Base-by-base conservation (phyloP, 768 basidiomycete genomes). In the Cystofilobasidium bisporidii region DNA sequence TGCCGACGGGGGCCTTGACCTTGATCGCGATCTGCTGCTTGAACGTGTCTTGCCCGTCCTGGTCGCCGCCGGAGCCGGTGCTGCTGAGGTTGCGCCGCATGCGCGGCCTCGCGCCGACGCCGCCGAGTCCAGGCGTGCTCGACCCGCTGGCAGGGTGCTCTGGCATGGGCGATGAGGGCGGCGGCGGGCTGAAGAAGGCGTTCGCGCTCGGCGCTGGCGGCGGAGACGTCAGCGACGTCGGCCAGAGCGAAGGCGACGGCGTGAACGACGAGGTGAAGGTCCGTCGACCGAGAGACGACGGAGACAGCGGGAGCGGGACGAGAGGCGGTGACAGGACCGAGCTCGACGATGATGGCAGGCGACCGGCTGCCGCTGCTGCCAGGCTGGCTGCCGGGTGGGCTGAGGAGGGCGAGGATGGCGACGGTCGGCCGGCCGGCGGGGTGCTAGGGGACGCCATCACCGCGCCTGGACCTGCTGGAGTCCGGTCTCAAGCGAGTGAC, bases 1-100 rank as follows among this genome's bases (percentile, higher is more conserved):
- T 40, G 20, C 68, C 68, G 24, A 69, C 68, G 11, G 68, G 68
- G 8, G 62, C 68, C 26, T 45, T 47, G 36, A 69, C 48, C n/a
- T 38, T 60, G 47, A 69, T 65, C 36, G 40, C 59, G 22, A 69
- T 59, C 47, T 56, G 30, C 30, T 64, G 53, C 18, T 26, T 48
- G 32, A 69, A 69, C 33, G 61, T 68, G 38, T 68, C 67, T n/a
- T 63, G 47, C 9, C 45, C 38, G 20, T 65, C 64, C 53, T 56
- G 53, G 20, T 56, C 53, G 5, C 12, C 53, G 12, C 28, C 30
- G 18, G 53, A 56, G 30, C 53, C 53, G 3, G 26, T 15, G 30
- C 53, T 56, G 53, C 53, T 56, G 18, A 56, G 2, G 20, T 56
- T 56, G 9, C 53, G 4, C 28, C 53, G 26, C 10, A 56, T 4